Evolutionary conservation across 495 filamentous ascomycete species (phyloP).

Genomic region (Xylaria longipes): DNA sequence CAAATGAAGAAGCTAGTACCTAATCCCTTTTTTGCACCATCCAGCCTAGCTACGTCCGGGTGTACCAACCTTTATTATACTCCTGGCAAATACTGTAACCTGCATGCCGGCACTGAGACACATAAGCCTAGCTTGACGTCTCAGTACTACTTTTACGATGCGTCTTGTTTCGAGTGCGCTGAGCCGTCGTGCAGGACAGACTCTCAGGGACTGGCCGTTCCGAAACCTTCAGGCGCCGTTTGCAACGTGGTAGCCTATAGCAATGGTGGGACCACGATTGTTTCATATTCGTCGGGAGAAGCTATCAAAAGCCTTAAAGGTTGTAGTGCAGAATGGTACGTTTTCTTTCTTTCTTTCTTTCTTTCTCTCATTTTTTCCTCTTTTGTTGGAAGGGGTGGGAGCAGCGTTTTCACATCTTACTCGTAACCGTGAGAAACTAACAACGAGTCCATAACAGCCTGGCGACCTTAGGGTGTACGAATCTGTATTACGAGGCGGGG

Average conservation of each 20-base stretch:
- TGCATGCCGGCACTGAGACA: not conserved
- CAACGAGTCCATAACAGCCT: not conserved
- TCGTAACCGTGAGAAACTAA: too few species aligned
- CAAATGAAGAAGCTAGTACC: not conserved
- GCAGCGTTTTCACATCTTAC: too few species aligned
- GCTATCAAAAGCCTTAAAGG: not conserved
- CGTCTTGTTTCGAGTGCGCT: not conserved
- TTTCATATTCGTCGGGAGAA: not conserved
- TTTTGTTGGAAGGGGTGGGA: too few species aligned
- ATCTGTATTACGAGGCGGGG: conserved; percentile 1
- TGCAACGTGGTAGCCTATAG: conserved; percentile 4
- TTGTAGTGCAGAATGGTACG: conserved; percentile 9
- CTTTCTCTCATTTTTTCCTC: too few species aligned
- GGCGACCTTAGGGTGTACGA: not conserved
- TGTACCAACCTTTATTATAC: conserved; percentile 8
- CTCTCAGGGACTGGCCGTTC: not conserved
- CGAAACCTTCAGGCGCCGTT: not conserved
- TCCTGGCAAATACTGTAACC: not conserved
- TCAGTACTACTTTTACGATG: conserved; percentile 3
- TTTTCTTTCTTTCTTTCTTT: not conserved
- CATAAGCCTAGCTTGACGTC: not conserved
- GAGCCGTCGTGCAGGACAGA: not conserved
- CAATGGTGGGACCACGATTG: not conserved
- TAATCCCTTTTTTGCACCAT: not conserved
- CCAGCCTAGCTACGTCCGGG: not conserved